A percentile compares a stretch with the other conserved stretches of the same genome.
Evolutionary conservation across 495 filamentous ascomycete genomes (phyloP).

Genomic region (Lasiosphaeria hispida): DNA sequence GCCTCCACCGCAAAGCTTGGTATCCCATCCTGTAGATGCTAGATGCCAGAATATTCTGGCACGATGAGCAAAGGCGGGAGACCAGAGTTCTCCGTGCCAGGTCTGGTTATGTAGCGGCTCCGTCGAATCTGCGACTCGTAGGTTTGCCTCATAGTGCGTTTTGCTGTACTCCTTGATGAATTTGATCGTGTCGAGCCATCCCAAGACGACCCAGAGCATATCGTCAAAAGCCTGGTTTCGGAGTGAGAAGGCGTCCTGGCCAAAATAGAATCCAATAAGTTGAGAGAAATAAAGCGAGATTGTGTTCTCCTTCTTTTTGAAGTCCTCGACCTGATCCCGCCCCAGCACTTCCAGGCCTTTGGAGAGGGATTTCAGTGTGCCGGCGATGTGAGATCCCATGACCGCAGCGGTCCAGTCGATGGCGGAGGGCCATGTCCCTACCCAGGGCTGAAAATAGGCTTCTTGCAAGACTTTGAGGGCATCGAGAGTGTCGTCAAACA

Average conservation of each 20-base stretch:
- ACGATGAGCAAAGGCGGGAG: constrained; percentile 77
- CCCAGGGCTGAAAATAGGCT: constrained; percentile 70
- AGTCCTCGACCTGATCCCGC: constrained; percentile 28
- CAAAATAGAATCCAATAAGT: constrained; percentile 74
- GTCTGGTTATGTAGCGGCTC: constrained; percentile 24
- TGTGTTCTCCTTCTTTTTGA: constrained; percentile 61
- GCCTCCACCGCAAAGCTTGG: constrained; percentile 75
- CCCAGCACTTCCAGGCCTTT: constrained; percentile 26
- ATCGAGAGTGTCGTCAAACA: constrained; percentile 48
- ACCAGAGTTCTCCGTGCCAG: constrained; percentile 79
- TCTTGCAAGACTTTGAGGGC: constrained; percentile 74
- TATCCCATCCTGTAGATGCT: constrained; percentile 77
- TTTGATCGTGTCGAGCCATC: constrained; percentile 82
- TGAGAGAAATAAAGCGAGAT: constrained; percentile 83
- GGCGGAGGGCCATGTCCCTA: constrained; percentile 78
- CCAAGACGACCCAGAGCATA: constrained; percentile 94
- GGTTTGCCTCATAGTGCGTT: background rate
- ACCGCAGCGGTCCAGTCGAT: constrained; percentile 97
- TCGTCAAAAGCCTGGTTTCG: constrained; percentile 87
- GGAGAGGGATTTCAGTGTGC: constrained; percentile 63
- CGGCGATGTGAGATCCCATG: constrained; percentile 74
- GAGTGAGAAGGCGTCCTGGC: constrained; percentile 74
- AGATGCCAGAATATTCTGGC: constrained; percentile 88
- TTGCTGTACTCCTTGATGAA: constrained; percentile 62
- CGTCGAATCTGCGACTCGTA: background rate